Evolutionary conservation across 2,329 filamentous ascomycete species (phyloP), one percentile per base, ranked within the genome.

Genomic region (Claviceps cyperi): DNA sequence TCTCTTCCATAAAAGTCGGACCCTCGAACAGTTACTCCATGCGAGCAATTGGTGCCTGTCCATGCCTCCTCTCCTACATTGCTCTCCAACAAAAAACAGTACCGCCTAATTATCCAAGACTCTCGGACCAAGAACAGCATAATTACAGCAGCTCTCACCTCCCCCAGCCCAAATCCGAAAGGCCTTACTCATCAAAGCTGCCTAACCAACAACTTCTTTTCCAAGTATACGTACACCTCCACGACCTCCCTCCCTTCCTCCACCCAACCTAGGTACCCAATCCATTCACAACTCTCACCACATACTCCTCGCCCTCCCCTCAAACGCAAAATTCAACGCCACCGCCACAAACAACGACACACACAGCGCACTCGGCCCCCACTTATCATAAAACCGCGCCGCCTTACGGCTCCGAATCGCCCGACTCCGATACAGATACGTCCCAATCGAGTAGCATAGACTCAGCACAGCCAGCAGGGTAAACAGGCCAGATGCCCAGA

Each of bases 301-400:
- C n/a, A 76, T 53, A 7, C 64, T 60, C 52, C 78, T 74, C 47
- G 81, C 76, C 38, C 73, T 76, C n/a, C 87, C 76, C 54, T 91
- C 80, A 59, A 88, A 82, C 4, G 69, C 84, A 72, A 95, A 94
- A 65, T 92, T 94, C 24, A 94, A 63, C 4, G 75, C 70, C 11
- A 96, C 80, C 2, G 89, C 86, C 0, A 76, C 68, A 41, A 96
- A 77, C 49, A 97, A 66, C 2, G 85, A 77, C 8, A 75, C 60
- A 58, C 89, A 94, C 35, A 98, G 74, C 21, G 81, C 69, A 4
- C 76, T 89, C 0, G 92, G 91, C 0, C 92, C 92, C 75, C 82
- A 85, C 57, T 80, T 83, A 65, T 98, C 92, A 64, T 97, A 92
- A 66, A 92, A 98, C 58, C 81, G 84, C 40, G 91, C 88, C n/a